These are phyloP conservation scores for Suillus spraguei DNA, from an alignment of 768 basidiomycete genomes.

Conservation along the genomic window DNA sequence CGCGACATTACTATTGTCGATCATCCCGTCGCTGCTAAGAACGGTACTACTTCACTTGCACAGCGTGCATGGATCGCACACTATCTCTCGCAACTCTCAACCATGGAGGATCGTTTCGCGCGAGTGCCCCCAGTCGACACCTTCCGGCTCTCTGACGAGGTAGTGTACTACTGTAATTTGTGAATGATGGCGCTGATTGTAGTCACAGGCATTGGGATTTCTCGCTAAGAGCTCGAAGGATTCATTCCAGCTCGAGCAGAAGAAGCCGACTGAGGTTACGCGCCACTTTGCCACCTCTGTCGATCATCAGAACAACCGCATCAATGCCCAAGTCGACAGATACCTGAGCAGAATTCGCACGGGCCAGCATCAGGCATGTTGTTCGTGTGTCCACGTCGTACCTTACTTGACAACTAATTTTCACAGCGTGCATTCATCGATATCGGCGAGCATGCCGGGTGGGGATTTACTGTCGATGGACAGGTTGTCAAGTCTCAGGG, in stretches of 20 bases:
- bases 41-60: constrained; percentile 23
- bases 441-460: constrained; percentile 25
- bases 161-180: constrained; percentile 13
- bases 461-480: constrained; percentile 27
- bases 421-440: constrained; percentile 22
- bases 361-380: constrained; percentile 41
- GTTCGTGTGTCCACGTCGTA: not conserved
- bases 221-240: constrained; percentile 29
- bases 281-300: constrained; percentile 23
- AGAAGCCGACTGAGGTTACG: constrained; percentile 28
- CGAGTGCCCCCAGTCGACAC: constrained; percentile 31
- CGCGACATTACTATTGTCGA: not conserved
- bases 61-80: constrained; percentile 36
- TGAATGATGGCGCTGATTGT: not conserved
- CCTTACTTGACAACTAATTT: not conserved
- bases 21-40: not conserved
- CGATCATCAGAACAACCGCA: constrained; percentile 17
- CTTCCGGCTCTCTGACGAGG: constrained; percentile 23
- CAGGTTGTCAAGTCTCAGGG: constrained; percentile 17
- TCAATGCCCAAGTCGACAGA: constrained; percentile 25
- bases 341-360: constrained; percentile 34
- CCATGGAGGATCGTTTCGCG: constrained; percentile 24
- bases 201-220: constrained; percentile 27
- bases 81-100: constrained; percentile 26
- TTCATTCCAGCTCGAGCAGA: constrained; percentile 27